Evolutionary conservation across 139 green algal species (phyloP).

Genomic region (Yamagishiella unicocca): DNA sequence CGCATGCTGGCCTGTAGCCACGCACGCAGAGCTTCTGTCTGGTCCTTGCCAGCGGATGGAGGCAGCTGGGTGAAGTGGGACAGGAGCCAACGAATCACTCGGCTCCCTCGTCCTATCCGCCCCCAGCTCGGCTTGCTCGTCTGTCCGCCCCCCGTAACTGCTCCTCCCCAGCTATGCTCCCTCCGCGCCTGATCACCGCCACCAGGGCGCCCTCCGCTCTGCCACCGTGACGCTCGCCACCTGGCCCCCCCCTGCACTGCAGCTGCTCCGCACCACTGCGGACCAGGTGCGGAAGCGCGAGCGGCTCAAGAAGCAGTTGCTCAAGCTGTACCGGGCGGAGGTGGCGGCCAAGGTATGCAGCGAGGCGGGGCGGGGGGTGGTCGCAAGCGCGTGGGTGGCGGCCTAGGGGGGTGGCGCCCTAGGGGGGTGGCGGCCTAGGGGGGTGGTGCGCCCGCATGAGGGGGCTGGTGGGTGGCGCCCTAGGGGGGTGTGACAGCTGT

Average conservation of each 20-base stretch:
- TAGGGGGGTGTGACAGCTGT: too few relatives aligned
- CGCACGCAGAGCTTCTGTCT: background rate
- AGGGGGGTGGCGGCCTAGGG: too few relatives aligned
- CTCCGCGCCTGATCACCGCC: too few relatives aligned
- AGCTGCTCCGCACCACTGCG: constrained; percentile 63
- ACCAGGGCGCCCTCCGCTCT: too few relatives aligned
- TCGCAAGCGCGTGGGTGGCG: background rate
- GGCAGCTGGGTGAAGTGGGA: background rate
- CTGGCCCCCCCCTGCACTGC: background rate
- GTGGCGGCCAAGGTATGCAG: constrained; percentile 20
- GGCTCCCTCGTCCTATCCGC: background rate
- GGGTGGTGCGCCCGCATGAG: too few relatives aligned
- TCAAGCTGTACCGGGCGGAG: constrained; percentile 60
- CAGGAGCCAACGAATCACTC: background rate
- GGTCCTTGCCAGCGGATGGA: background rate
- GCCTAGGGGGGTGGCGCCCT: background rate
- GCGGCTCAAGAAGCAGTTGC: constrained; percentile 67
- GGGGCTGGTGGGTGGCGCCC: too few relatives aligned
- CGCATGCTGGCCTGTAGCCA: background rate
- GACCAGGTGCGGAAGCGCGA: constrained; percentile 75
- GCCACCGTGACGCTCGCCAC: background rate
- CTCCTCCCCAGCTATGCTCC: too few relatives aligned
- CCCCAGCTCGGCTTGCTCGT: background rate
- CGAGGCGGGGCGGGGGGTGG: background rate
- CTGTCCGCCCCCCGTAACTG: background rate